Base-by-base conservation (phyloP, 1,284 basidiomycete genomes). In the Pseudozyma tsukubaensis region DNA sequence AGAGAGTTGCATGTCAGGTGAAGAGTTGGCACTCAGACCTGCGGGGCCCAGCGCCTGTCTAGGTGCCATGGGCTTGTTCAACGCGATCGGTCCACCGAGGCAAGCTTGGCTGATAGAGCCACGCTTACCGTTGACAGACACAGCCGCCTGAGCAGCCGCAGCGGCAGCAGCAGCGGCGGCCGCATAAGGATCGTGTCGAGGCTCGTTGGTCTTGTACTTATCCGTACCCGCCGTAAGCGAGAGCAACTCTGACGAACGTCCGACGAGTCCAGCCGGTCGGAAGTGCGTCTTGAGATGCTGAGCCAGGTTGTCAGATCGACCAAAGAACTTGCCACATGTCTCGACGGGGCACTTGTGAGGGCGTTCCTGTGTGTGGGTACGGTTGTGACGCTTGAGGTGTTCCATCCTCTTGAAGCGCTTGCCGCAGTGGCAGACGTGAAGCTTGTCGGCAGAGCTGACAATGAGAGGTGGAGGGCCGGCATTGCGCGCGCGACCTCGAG, bases 241-340 rank as follows among this genome's bases (percentile, higher is more conserved):
- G 14, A 76, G 64, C 1, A 72, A 59, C 45, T 76, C 73, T 3
- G 73, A 69, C 21, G 65, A 68, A 13, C 76, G 73, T 11, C 76
- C 76, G 18, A 67, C 74, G 40, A 77, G 67, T 14, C 77, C 74
- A 19, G 74, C 64, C 6, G 78, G 72, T 44, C 77, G 69, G 72
- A 73, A 82, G 54, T 84, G 83, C 39, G 83, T 84, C 74, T 83
- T 83, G 61, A 83, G 66, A 54, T 84, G 83, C 70, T 84, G 83
- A 4, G 80, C 71, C 13, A 84, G 73, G 44, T 84, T 84, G 59
- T 84, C 83, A 12, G 81, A 78, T 11, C 83, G 72, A 21, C 82
- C 81, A 48, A 84, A 84, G 59, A 65, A 76, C 64, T 83, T 83
- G 43, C 76, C 72, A 55, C 83, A 84, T n/a, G 78, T 73, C 36